Base-by-base conservation (phyloP, 164 flowering plant genomes). In the Macadamia integrifolia region DNA sequence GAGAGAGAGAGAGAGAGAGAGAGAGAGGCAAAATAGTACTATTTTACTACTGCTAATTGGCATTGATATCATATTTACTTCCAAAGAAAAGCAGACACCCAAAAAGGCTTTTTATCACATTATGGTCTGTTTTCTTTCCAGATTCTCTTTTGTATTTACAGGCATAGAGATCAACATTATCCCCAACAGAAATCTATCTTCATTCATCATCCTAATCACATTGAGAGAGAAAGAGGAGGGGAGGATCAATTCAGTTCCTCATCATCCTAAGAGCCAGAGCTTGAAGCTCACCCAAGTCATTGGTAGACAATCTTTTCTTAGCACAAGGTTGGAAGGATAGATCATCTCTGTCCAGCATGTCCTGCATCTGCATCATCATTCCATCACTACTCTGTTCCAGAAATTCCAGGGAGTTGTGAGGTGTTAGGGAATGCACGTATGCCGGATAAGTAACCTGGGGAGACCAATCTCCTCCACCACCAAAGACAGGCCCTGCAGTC, bases 191-290 rank as follows among this genome's bases (percentile, higher is more conserved):
- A 11, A 48, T 31, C 17, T 2, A 65, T 13, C 14, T n/a, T 42
- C 40, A 35, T 40, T 61, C 66, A 30, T n/a, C 57, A 53, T 14
- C 57, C 6, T 53, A n/a, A 53, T 43, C 23, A 61, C 14, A 6
- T 46, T 9, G 7, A 64, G 52, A 40, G 35, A 12, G 13, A 56
- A 23, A 55, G 17, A 13, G 58, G 52, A 29, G 35, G 9, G 13
- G 48, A 28, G 48, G n/a, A 17, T 57, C n/a, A 29, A 53, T n/a
- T 79, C 49, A 87, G 71, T 86, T 78, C 66, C 83, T 87, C 91
- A 87, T 91, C 94, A 88, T 88, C 72, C 94, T 79, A 74, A 85
- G 74, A 44, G 92, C 97, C 64, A 91, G 70, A 56, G 77, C 89
- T 78, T 88, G 91, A 75, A 91, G 93, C 77, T 91, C 97, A 60